Base-by-base conservation (phyloP, 257 asterid species). In the Cruciata laevipes region DNA sequence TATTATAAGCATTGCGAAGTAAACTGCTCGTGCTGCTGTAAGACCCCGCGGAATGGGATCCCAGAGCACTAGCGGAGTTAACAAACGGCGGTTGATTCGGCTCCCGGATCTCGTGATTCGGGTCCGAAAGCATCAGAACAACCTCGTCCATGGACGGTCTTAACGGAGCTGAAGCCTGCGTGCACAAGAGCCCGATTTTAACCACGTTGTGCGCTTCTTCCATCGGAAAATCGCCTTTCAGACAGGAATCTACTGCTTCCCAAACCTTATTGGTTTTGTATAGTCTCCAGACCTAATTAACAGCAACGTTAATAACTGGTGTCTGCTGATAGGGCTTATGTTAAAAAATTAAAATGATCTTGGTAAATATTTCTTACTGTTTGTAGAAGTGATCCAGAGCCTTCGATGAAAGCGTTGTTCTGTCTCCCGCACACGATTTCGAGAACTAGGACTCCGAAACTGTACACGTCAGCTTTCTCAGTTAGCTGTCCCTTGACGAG, bases 401-500 rank as follows among this genome's bases (percentile, higher is more conserved):
- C 96, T 67, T 84, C 91, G 0, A 69, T 73, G 6, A 86, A 90
- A 59, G 88, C 95, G 37, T 79, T 90, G 78, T 83, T 88, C 80
- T 82, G 90, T 72, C 96, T 88, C 13, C 87, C 89, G 20, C 89
- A 81, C 30, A 88, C 72, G n/a, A 88, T 79, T 75, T 93, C 97
- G 70, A 93, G 93, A 80, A 93, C 91, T 75, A 93, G 65, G 64
- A 93, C 95, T 0, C 99, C 99, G 1, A 65, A 93, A 47, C 97
- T 93, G 42, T 86, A 93, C 16, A 90, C 88, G 35, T 93, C 97
- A 0, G 97, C 99, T 78, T 90, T 90, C 85, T 93, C 99, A 1
- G 99, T 93, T n/a, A 93, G 84, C 66, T 93, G 97, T 58, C 98
- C 97, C 78, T 86, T 86, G 6, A 88, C 94, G 44, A 93, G 82